Evolutionary conservation across 495 filamentous ascomycete genomes (phyloP), one percentile per base, ranked within the genome.

Genomic region (Physcia stellaris): DNA sequence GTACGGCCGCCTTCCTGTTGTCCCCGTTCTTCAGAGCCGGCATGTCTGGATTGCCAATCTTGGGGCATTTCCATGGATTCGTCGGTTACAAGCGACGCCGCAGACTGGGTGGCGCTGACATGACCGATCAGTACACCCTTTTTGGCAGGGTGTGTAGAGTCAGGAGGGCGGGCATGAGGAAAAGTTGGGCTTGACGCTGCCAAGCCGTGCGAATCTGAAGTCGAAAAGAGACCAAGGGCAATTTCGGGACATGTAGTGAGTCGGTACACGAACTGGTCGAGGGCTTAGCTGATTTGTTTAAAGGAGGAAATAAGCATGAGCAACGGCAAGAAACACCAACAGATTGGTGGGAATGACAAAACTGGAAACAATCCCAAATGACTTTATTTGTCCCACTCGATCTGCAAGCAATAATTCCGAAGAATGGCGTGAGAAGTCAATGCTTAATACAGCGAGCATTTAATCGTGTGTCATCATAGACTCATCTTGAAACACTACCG

Each of bases 191-290:
- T 24, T 61, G 55, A 27, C 63, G 58, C 20, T 64, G 48, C 24
- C 52, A 60, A 38, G 68, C 51, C 24, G 56, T 61, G 21, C 75
- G 64, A 30, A 65, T 79, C 23, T 2, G 50, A 50, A 22, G 59
- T 61, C 43, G 71, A 80, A 59, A 79, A 94, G 41, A 96, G 61
- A 22, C 88, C 88, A 28, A 90, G 58, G 51, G 70, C 78, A 27
- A 94, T 70, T 47, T 87, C 80, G n/a, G 79, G 74, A 51, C 82
- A 88, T 47, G 63, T 65, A 12, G 67, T 71, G 12, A 96, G 75
- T 37, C 86, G 83, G 53, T 94, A 94, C 19, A 69, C 59, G 48
- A 94, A 79, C 88, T 94, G 39, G 13, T 17, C 17, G 4, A 6
- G 21, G 16, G 19, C 16, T 24, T 17, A 33, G 31, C 20, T 28